Evolutionary conservation across 805 yeast genomes (phyloP).

Genomic region (Yarrowia sp.): DNA sequence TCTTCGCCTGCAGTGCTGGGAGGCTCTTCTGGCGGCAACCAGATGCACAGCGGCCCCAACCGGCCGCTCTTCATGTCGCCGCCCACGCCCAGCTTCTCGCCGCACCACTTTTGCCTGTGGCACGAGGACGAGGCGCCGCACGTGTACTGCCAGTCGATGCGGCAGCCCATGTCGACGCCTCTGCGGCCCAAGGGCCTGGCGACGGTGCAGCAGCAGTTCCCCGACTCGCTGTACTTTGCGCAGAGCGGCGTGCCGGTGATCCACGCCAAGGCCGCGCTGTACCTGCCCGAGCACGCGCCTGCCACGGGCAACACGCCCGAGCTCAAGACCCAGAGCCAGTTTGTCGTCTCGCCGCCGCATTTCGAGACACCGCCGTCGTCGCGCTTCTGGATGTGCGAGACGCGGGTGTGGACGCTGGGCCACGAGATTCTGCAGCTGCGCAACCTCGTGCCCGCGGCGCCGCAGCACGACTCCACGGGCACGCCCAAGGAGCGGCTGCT

Average conservation of each 20-base stretch:
- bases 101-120: conserved; percentile 36
- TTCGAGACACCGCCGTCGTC: conserved; percentile 16
- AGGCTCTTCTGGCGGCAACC: background rate
- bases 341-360: conserved; percentile 18
- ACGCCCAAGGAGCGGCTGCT: conserved; percentile 37
- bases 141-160: conserved; percentile 38
- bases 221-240: conserved; percentile 31
- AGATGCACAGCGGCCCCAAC: background rate
- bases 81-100: conserved; percentile 27
- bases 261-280: conserved; percentile 37
- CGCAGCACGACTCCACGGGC: conserved; percentile 30
- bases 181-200: conserved; percentile 34
- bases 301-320: conserved; percentile 1
- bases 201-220: conserved; percentile 36
- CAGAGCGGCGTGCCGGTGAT: conserved; percentile 34
- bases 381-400: conserved; percentile 36
- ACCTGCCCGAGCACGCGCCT: conserved; percentile 29
- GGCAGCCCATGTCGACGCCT: conserved; percentile 41
- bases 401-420: conserved; percentile 39
- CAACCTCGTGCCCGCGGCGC: conserved; percentile 32
- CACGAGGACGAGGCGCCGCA: conserved; percentile 32
- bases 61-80: conserved; percentile 13
- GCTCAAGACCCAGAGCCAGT: conserved; percentile 25
- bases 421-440: conserved; percentile 35
- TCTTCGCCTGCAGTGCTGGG: conserved; percentile 25